A percentile compares a stretch with the other conserved stretches of the same genome.
Evolutionary conservation across 176 grass and related monocot genomes (phyloP).

Genomic region (Otatea glauca): DNA sequence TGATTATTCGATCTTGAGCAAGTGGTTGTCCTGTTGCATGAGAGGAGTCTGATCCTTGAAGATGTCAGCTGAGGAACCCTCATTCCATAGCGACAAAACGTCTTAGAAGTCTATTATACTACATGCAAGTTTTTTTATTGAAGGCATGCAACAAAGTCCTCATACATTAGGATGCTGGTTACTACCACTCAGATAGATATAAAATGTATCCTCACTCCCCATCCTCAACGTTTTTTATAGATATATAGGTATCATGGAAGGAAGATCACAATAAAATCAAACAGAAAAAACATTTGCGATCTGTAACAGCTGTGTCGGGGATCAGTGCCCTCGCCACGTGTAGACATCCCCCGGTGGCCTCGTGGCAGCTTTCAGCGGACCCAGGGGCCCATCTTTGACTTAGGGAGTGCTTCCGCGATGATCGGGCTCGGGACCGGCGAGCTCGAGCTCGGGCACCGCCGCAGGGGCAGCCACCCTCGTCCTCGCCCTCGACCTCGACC

Average conservation of each 20-base stretch:
- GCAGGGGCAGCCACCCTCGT: no score
- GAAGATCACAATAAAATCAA: conserved; percentile 8
- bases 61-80: conserved; percentile 91
- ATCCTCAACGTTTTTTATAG: conserved; percentile 27
- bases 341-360: no score
- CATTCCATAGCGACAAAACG: conserved; percentile 86
- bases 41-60: conserved; percentile 90
- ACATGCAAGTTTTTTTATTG: conserved; percentile 86
- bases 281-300: conserved; percentile 22
- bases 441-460: no score
- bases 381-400: no score
- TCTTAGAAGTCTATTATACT: conserved; percentile 86
- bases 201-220: not conserved
- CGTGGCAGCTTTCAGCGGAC: no score
- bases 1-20: conserved; percentile 85
- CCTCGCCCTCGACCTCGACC: no score
- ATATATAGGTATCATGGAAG: not conserved
- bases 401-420: no score
- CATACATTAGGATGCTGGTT: conserved; percentile 38
- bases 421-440: no score
- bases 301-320: conserved; percentile 15
- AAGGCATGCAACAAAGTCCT: conserved; percentile 64
- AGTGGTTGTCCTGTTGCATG: conserved; percentile 92
- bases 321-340: no score
- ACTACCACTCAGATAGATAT: conserved; percentile 12